Percentiles rank a stretch among this genome's conserved stretches.
These are phyloP conservation scores for Chiua virens DNA, from an alignment of 768 basidiomycete species.

Conservation along the genomic window DNA sequence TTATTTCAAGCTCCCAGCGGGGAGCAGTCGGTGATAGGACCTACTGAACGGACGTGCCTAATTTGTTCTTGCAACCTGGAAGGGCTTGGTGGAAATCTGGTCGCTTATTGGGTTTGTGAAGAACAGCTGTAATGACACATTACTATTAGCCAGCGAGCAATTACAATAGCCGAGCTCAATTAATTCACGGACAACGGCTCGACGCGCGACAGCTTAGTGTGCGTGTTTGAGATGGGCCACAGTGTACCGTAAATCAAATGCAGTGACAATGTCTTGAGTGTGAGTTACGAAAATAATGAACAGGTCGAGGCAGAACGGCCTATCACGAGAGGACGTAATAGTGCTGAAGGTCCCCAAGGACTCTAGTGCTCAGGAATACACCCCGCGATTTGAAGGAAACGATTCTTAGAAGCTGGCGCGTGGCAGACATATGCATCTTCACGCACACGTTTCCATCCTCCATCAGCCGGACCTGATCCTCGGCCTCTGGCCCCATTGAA, in stretches of 20 bases:
- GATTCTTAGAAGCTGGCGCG: constrained; percentile 15
- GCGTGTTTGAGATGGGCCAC: constrained; percentile 27
- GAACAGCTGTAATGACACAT: constrained; percentile 25
- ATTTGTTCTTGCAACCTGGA: constrained; percentile 26
- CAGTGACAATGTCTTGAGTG: constrained; percentile 27
- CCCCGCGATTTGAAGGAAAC: constrained; percentile 25
- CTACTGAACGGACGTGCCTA: constrained; percentile 28
- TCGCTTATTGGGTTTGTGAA: constrained; percentile 33
- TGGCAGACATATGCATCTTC: constrained; percentile 24
- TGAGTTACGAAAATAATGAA: constrained; percentile 29
- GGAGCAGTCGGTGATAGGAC: constrained; percentile 35
- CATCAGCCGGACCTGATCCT: constrained; percentile 33
- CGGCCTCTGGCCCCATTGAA: constrained; percentile 28
- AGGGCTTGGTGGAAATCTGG: constrained; percentile 22
- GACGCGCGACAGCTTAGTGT: constrained; percentile 26
- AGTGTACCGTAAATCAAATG: constrained; percentile 27
- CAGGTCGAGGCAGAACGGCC: constrained; percentile 24
- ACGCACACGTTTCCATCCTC: constrained; percentile 26
- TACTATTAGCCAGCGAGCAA: constrained; percentile 29
- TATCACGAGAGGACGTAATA: constrained; percentile 30
- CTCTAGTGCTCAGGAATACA: constrained; percentile 15
- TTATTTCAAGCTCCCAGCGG: constrained; percentile 20
- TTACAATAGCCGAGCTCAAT: constrained; percentile 34
- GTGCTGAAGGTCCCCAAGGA: constrained; percentile 23
- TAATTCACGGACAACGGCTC: constrained; percentile 31